These are phyloP conservation scores for Vitis rotundifolia DNA, from an alignment of 164 flowering plant species.

Conservation along the genomic window DNA sequence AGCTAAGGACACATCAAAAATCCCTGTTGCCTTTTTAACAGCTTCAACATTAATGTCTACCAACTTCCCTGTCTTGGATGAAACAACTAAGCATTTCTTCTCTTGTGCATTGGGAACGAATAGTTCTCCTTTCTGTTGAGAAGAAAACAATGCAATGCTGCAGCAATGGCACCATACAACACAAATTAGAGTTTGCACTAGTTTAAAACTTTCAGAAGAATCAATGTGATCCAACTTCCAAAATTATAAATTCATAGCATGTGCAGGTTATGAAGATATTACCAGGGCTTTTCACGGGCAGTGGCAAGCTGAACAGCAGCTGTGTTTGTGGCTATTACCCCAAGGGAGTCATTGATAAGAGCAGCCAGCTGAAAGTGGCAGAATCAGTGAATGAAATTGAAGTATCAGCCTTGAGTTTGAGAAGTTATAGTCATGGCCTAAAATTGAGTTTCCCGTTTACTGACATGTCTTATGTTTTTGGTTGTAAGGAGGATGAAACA, in stretches of 20 bases:
- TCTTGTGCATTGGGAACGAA: constrained; percentile 73
- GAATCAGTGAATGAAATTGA: constrained; percentile 3
- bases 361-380: constrained; percentile 64
- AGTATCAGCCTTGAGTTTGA: not conserved
- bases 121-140: constrained; percentile 63
- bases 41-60: constrained; percentile 61
- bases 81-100: constrained; percentile 55
- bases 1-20: constrained; percentile 54
- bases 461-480: no score
- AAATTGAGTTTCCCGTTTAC: no score
- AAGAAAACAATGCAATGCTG: constrained; percentile 73
- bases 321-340: constrained; percentile 89
- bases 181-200: not conserved
- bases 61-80: constrained; percentile 76
- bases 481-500: no score
- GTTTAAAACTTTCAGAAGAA: no score
- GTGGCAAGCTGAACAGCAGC: constrained; percentile 86
- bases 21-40: constrained; percentile 53
- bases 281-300: constrained; percentile 86
- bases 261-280: not conserved
- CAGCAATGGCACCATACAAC: constrained; percentile 11
- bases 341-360: constrained; percentile 78
- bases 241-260: no score
- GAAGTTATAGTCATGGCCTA: no score
- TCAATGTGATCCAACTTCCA: no score